Percentiles rank a stretch among this genome's conserved stretches.
phyloP scores from a whole-genome alignment of 495 filamentous ascomycete genomes.

The Halenospora varia region DNA sequence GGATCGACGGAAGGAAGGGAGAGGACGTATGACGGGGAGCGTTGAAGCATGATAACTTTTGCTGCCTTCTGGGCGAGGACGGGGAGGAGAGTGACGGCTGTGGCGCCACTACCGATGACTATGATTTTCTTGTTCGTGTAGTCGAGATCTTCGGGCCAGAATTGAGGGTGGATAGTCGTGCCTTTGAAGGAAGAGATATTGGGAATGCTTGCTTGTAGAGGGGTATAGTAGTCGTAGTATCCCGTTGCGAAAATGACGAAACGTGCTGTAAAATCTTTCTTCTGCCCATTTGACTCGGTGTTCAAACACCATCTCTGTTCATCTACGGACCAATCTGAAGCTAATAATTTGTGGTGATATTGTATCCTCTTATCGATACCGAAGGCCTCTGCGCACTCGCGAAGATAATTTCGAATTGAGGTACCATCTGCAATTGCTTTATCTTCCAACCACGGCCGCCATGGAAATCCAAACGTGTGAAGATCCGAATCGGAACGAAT shows the following conservation, averaged over 20 bases:
- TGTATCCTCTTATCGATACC: conserved; percentile 61
- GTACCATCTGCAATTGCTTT: conserved; percentile 58
- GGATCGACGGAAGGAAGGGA: conserved; percentile 40
- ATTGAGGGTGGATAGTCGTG: conserved; percentile 55
- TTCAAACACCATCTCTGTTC: conserved; percentile 58
- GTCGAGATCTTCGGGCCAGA: conserved; percentile 52
- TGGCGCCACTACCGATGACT: conserved; percentile 56
- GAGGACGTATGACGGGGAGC: conserved; percentile 54
- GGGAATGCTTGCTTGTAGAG: conserved; percentile 52
- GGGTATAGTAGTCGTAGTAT: conserved; percentile 63
- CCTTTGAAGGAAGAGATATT: conserved; percentile 56
- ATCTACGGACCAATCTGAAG: conserved; percentile 56
- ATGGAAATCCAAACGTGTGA: conserved; percentile 63
- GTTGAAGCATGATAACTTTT: conserved; percentile 54
- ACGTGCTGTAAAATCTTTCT: conserved; percentile 42
- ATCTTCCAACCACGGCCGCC: conserved; percentile 58
- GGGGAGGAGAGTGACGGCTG: conserved; percentile 53
- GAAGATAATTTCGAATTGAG: conserved; percentile 59
- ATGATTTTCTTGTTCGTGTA: conserved; percentile 46
- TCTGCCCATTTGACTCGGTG: conserved; percentile 44
- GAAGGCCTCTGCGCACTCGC: conserved; percentile 50
- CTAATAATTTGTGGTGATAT: conserved; percentile 51
- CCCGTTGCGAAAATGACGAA: conserved; percentile 63
- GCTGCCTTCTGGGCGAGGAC: conserved; percentile 42
- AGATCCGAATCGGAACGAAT: conserved; percentile 66